Evolutionary conservation across 306 rosid genomes (phyloP).

Genomic region (Crotalaria pallida): DNA sequence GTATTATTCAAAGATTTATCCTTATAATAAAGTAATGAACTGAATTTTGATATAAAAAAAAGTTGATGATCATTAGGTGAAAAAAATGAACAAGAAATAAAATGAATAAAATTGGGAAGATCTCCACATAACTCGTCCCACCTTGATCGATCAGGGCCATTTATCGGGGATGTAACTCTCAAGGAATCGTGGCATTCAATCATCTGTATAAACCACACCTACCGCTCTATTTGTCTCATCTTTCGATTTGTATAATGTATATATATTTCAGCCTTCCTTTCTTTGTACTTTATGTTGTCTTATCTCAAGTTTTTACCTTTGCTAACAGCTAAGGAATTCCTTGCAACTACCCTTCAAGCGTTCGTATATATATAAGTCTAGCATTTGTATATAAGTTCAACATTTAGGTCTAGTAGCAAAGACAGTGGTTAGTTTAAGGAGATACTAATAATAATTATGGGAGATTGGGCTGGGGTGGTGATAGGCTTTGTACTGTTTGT

Average conservation of each 20-base stretch:
- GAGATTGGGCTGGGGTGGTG: slow-evolving; percentile 73
- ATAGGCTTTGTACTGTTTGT: slow-evolving; percentile 62
- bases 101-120: no score
- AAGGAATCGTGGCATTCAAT: slow-evolving; percentile 21
- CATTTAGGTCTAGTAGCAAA: not conserved
- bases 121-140: no score
- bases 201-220: slow-evolving; percentile 4
- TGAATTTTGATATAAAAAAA: no score
- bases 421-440: no score
- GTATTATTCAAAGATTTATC: no score
- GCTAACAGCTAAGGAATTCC: not conserved
- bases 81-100: no score
- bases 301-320: slow-evolving; percentile 3
- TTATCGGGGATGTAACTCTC: slow-evolving; percentile 1
- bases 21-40: no score
- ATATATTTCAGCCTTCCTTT: not conserved
- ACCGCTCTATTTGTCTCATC: slow-evolving; percentile 19
- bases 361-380: slow-evolving; percentile 18
- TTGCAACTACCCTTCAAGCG: not conserved
- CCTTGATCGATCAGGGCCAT: no score
- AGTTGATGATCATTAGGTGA: no score
- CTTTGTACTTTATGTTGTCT: slow-evolving; percentile 23
- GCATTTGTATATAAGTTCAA: not conserved
- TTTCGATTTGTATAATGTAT: not conserved
- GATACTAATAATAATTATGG: slow-evolving; percentile 51